Conservation (phyloP, 2,329 filamentous ascomycete genomes). For the Macrophomina pseudophaseolina region DNA sequence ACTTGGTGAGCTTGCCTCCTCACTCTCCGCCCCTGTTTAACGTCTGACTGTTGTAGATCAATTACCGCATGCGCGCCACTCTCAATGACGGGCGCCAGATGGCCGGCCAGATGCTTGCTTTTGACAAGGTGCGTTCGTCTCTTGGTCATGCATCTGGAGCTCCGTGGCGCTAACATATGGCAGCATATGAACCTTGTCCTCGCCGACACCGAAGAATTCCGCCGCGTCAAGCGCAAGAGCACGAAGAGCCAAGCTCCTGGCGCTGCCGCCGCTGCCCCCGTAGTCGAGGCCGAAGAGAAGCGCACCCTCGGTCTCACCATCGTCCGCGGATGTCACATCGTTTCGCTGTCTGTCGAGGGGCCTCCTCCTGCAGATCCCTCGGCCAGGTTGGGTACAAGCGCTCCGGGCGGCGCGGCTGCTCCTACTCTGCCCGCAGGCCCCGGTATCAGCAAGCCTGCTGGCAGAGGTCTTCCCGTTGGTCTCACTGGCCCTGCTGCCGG, state of each 20-base stretch:
- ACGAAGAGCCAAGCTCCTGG: constrained; percentile 72
- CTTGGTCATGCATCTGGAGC: background rate
- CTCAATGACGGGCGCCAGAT: constrained; percentile 95
- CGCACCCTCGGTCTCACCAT: constrained; percentile 95
- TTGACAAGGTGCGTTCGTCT: constrained; percentile 76
- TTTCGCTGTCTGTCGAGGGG: constrained; percentile 93
- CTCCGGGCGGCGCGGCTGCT: constrained; percentile 70
- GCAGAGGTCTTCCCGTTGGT: constrained; percentile 80
- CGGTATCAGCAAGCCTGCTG: constrained; percentile 88
- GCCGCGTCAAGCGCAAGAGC: constrained; percentile 84
- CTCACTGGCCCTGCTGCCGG: constrained; percentile 88
- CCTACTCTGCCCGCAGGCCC: constrained; percentile 74
- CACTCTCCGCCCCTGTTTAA: constrained; percentile 27
- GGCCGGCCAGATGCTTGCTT: constrained; percentile 97
- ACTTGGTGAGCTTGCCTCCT: constrained; percentile 59
- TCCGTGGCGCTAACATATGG: background rate
- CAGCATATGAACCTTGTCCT: constrained; percentile 99
- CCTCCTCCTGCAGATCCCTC: constrained; percentile 94
- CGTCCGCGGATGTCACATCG: constrained; percentile 90
- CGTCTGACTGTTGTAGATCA: constrained; percentile 70
- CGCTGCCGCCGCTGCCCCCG: constrained; percentile 60
- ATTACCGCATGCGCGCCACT: constrained; percentile 98
- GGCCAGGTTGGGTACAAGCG: constrained; percentile 80
- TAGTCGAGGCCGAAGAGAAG: constrained; percentile 93
- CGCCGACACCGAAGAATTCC: constrained; percentile 97